A percentile compares a stretch with the other conserved stretches of the same genome.
These are phyloP conservation scores for Suillus weaverae DNA, from an alignment of 768 basidiomycete species.

Conservation along the genomic window DNA sequence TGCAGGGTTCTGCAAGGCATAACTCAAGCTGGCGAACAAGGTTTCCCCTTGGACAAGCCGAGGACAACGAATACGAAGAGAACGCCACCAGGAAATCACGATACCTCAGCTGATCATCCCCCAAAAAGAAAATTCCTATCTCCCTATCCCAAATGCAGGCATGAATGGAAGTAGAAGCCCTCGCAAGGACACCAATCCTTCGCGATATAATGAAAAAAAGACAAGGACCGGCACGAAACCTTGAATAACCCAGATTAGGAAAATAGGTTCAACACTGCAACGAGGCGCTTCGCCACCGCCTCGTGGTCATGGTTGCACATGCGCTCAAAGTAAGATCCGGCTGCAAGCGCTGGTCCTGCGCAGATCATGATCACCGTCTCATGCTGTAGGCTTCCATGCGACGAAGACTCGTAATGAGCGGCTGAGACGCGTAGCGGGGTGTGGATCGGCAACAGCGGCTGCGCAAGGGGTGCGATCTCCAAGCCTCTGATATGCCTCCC, in stretches of 20 bases:
- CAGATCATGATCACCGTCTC: neutral
- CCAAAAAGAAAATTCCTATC: neutral
- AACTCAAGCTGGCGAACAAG: neutral
- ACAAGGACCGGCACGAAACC: neutral
- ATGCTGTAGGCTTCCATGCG: constrained; percentile 49
- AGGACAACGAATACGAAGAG: neutral
- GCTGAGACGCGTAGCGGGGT: constrained; percentile 41
- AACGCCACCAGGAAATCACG: neutral
- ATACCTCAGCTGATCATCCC: neutral
- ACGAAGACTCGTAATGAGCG: constrained; percentile 54
- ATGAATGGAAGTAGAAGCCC: neutral
- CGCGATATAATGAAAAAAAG: constrained; percentile 1
- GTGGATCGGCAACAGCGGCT: neutral
- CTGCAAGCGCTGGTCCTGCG: neutral
- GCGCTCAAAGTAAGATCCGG: neutral
- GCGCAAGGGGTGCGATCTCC: neutral
- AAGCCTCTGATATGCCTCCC: constrained; percentile 33
- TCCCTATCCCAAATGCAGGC: neutral
- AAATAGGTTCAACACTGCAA: neutral
- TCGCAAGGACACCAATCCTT: neutral
- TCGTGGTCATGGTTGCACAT: neutral
- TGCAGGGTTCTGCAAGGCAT: neutral
- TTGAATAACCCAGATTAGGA: neutral
- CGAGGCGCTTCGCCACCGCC: constrained; percentile 1
- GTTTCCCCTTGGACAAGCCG: neutral